Conservation (phyloP, 116 monocot species). For the Cymodocea nodosa region DNA sequence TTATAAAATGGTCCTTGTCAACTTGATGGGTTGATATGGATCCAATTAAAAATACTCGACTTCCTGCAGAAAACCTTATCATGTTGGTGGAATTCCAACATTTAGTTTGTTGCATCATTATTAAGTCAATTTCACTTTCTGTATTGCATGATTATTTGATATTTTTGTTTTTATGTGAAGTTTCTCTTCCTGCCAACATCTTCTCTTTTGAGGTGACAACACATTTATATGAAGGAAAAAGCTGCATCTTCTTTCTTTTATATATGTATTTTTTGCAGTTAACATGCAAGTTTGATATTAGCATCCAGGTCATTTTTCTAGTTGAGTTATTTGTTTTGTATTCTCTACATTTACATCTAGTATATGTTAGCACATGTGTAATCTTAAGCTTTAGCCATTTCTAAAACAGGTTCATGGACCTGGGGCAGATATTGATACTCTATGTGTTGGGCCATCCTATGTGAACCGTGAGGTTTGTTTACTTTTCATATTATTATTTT, state of each 20-base stretch:
- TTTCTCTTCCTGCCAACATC: no score
- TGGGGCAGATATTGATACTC: slow-evolving; percentile 86
- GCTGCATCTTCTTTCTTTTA: no score
- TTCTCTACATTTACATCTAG: not conserved
- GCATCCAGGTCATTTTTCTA: not conserved
- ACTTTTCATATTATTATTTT: not conserved
- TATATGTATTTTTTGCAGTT: no score
- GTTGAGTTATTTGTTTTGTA: not conserved
- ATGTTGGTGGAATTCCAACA: no score
- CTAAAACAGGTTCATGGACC: slow-evolving; percentile 80
- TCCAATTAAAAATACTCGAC: no score
- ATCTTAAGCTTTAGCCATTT: not conserved
- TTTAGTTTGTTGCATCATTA: not conserved
- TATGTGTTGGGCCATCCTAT: slow-evolving; percentile 98
- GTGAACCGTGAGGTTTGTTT: slow-evolving; percentile 76
- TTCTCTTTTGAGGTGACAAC: no score
- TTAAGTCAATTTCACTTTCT: not conserved
- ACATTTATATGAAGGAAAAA: no score
- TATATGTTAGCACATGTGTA: not conserved
- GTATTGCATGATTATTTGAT: not conserved
- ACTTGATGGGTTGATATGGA: no score
- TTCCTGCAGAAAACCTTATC: no score
- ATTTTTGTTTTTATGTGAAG: no score
- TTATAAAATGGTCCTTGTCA: no score
- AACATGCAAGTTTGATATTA: no score